Percentiles rank a stretch among this genome's conserved stretches.
These are phyloP conservation scores for Rhizophora mangle DNA, from an alignment of 345 rosid genomes.

Conservation along the genomic window DNA sequence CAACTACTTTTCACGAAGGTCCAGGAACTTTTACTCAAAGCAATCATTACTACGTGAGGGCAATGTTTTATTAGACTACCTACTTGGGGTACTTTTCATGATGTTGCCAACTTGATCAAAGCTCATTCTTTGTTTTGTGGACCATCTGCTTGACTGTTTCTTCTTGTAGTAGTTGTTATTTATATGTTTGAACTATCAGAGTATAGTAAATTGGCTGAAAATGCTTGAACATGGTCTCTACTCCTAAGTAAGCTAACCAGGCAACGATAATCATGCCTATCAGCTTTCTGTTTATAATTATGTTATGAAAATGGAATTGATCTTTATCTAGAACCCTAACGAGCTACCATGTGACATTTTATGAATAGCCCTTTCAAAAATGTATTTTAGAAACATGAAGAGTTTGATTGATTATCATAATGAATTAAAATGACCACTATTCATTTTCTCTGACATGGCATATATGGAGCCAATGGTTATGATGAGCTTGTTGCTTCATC, in stretches of 20 bases:
- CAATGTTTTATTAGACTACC: conserved; percentile 44
- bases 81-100: conserved; percentile 48
- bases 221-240: too few species aligned
- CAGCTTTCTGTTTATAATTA: too few species aligned
- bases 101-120: background rate
- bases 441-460: background rate
- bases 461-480: background rate
- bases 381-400: too few species aligned
- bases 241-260: too few species aligned
- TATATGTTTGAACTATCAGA: too few species aligned
- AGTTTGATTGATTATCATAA: too few species aligned
- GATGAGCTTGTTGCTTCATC: background rate
- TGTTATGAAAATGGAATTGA: too few species aligned
- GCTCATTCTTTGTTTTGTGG: background rate
- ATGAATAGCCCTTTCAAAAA: too few species aligned
- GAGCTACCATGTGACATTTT: too few species aligned
- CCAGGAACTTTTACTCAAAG: conserved; percentile 44
- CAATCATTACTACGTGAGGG: conserved; percentile 47
- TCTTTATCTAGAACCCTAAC: too few species aligned
- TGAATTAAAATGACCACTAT: background rate
- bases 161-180: background rate
- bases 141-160: background rate
- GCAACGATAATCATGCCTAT: too few species aligned
- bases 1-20: conserved; percentile 37
- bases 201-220: too few species aligned